Base-by-base conservation (phyloP, 805 yeast genomes). In the Cyberlindnera samutprakarnensis region DNA sequence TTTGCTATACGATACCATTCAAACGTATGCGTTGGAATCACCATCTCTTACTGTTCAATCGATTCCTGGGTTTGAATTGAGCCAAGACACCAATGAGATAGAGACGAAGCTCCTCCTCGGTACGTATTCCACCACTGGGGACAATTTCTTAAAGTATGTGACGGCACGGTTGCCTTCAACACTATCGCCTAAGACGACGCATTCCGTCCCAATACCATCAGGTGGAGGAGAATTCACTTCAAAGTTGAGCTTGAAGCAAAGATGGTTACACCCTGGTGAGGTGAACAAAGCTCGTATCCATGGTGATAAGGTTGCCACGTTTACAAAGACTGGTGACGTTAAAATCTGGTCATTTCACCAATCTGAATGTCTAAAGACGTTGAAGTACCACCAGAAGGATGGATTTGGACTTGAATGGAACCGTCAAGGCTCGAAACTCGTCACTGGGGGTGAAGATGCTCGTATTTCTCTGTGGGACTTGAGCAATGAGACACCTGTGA, bases 381-480 rank as follows among this genome's bases (percentile, higher is more conserved):
- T 73, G 32, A 66, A 66, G 38, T 70, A 62, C 47, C 94, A 85
- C 56, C 57, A 62, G 10, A 62, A 58, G 34, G 86, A 78, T 44
- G 94, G 94, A 1, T 75, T 66, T 49, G 82, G 79, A 3, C 56
- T 86, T 30, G 77, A 78, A 39, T 85, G 94, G 94, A 60, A 70
- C 35, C 60, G 65, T 4, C 21, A 43, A n/a, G 55, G 54, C 18
- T 62, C 68, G 24, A 55, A 55, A 37, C 64, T 86, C 19, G 58
- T 77, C 10, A 65, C 87, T 2, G 82, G 84, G 2, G 67, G 85
- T 4, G 75, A 72, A 38, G 94, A 84, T 52, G 56, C 69, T 12
- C 70, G 71, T 18, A 72, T 84, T 26, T 84, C 84, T 0, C 49
- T 78, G 24, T 85, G 94, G 94, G n/a, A 18, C 7, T 12, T 18